phyloP scores from a whole-genome alignment of 2,329 filamentous ascomycete genomes.

The Fusarium brevicatenulatum region DNA sequence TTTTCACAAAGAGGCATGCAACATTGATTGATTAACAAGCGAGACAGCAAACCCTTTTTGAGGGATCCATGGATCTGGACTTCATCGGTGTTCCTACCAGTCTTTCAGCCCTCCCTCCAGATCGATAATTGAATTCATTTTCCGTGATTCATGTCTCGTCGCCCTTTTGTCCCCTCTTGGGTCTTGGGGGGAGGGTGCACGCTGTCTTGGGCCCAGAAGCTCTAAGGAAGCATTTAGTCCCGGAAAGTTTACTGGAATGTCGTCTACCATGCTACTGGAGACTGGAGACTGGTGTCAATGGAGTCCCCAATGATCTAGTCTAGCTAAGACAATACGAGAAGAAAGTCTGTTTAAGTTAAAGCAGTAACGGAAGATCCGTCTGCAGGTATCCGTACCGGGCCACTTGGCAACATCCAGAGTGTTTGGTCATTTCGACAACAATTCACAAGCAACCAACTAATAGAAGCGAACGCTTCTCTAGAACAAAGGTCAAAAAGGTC shows the following conservation, averaged over 20 bases:
- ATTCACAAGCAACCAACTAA: slow-evolving; percentile 7
- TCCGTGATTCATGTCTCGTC: slow-evolving; percentile 20
- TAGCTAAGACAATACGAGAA: slow-evolving; percentile 4
- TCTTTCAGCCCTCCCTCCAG: slow-evolving; percentile 3
- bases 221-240: slow-evolving; percentile 24
- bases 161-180: neutral
- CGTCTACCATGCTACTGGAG: slow-evolving; percentile 19
- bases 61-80: slow-evolving; percentile 14
- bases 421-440: slow-evolving; percentile 2
- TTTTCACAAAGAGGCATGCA: slow-evolving; percentile 2
- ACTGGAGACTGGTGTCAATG: slow-evolving; percentile 17
- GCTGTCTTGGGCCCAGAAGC: slow-evolving; percentile 22
- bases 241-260: slow-evolving; percentile 30
- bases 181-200: neutral
- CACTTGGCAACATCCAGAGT: neutral
- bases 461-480: neutral
- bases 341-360: neutral
- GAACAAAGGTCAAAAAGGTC: slow-evolving; percentile 10
- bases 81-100: slow-evolving; percentile 3
- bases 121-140: slow-evolving; percentile 13
- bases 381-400: neutral
- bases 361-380: neutral
- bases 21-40: slow-evolving; percentile 14
- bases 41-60: slow-evolving; percentile 11
- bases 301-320: neutral